Percentiles rank a stretch among this genome's conserved stretches.
Evolutionary conservation across 2,329 filamentous ascomycete species (phyloP).

Genomic region (Alternaria consortialis): DNA sequence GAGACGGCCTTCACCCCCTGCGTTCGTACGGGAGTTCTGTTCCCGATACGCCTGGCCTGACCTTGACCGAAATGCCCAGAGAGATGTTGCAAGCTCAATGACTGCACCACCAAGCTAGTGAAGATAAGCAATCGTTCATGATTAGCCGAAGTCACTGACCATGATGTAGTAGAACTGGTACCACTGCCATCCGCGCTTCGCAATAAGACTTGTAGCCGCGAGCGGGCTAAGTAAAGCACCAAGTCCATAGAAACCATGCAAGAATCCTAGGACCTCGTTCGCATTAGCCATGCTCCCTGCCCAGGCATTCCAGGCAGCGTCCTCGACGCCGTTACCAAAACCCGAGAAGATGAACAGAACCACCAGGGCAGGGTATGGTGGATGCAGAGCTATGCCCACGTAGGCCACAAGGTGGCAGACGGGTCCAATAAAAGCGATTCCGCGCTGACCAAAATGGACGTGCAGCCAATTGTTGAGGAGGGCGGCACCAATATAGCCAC

Average conservation of each 20-base stretch:
- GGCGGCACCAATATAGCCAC: constrained; percentile 69
- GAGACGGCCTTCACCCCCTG: constrained; percentile 56
- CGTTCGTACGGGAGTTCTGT: constrained; percentile 51
- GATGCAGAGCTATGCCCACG: constrained; percentile 69
- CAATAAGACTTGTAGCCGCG: constrained; percentile 74
- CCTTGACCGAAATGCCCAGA: constrained; percentile 68
- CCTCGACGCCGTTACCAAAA: constrained; percentile 73
- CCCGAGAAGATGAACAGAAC: constrained; percentile 71
- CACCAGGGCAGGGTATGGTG: constrained; percentile 71
- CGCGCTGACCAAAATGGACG: constrained; percentile 70
- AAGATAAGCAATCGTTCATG: neutral
- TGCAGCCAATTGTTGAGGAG: constrained; percentile 71
- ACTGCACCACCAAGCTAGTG: constrained; percentile 55
- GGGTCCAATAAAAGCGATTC: constrained; percentile 72
- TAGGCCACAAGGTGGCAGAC: constrained; percentile 70
- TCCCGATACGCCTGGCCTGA: constrained; percentile 65
- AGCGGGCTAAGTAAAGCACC: constrained; percentile 74
- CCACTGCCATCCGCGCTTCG: constrained; percentile 68
- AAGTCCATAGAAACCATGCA: constrained; percentile 75
- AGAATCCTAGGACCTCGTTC: constrained; percentile 74
- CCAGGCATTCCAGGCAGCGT: constrained; percentile 67
- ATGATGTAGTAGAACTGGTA: constrained; percentile 78
- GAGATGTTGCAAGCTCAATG: constrained; percentile 64
- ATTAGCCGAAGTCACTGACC: constrained; percentile 31
- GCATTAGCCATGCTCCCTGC: constrained; percentile 73